Evolutionary conservation across 2,329 filamentous ascomycete genomes (phyloP), one percentile per base, ranked within the genome.

Genomic region (Fusarium camptoceras): DNA sequence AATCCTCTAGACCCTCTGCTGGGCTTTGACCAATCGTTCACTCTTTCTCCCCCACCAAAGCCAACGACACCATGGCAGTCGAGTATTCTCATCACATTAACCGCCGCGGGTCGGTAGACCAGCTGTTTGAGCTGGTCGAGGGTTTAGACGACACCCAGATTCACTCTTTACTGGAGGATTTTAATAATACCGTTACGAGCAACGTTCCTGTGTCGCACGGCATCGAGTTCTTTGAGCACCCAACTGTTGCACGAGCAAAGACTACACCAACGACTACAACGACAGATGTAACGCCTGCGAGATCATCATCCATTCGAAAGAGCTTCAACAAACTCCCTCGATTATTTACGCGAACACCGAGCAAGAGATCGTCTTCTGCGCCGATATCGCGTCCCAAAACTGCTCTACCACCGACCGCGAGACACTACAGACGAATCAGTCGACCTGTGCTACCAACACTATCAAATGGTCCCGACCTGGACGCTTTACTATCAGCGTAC

Each of bases 171-270:
- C 58, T 72, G 8, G 47, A 73, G 15, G 70, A 72, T 8, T 73
- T 72, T 30, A 72, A 72, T 55, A 71, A 71, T 20, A 72, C 70
- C 16, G 70, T 72, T 20, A 34, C 70, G 12, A 73, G 70, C 57
- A 72, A 72, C 34, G 51, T 72, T n/a, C 64, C 64, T 3, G 70
- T 72, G 22, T 71, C 70, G 15, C 70, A 73, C 39, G 70, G 63
- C 28, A 64, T 72, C 55, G 63, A 73, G 8, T 46, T 66, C 2
- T 72, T 72, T 24, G 70, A 72, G 18, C 67, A 71, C 15, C 70
- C 70, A 2, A 20, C 15, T 10, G 15, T 49, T 10, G 1, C 31
- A 12, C 68, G 60, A 28, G 30, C 64, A 8, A 72, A 72, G 46
- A 37, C 65, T 10, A 48, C 49, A 18, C 49, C 49, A 2, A 53